These are phyloP conservation scores for Jamesozyma piceae DNA, from an alignment of 805 yeast genomes.

Conservation along the genomic window DNA sequence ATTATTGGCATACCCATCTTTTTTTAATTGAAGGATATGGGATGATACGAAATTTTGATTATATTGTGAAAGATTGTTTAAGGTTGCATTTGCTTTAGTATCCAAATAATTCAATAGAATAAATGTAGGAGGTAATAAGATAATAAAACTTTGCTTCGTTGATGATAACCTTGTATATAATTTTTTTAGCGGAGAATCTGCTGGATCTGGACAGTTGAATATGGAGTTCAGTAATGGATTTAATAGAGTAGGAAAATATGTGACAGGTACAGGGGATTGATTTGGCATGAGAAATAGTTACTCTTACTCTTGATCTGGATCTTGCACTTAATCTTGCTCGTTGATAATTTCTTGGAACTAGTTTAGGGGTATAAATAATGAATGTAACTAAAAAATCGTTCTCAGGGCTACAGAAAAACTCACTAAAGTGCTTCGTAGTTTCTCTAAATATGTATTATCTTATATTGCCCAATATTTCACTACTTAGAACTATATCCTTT, in stretches of 20 bases:
- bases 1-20: background rate
- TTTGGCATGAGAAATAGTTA: background rate
- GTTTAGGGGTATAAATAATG: too few species aligned
- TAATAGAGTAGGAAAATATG: slow-evolving; percentile 36
- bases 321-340: too few species aligned
- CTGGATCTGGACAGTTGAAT: slow-evolving; percentile 54
- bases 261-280: background rate
- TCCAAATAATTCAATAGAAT: slow-evolving; percentile 37
- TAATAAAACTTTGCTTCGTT: slow-evolving; percentile 37
- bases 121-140: slow-evolving; percentile 56
- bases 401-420: too few species aligned
- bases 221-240: slow-evolving; percentile 59
- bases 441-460: too few species aligned
- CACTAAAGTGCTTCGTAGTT: too few species aligned
- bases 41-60: slow-evolving; percentile 2
- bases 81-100: slow-evolving; percentile 30
- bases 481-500: too few species aligned
- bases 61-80: slow-evolving; percentile 41
- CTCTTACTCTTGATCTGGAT: too few species aligned
- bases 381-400: too few species aligned
- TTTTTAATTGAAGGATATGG: slow-evolving; percentile 1
- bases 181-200: slow-evolving; percentile 38
- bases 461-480: too few species aligned
- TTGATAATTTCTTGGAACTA: background rate
- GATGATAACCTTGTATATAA: slow-evolving; percentile 34